phyloP scores from a whole-genome alignment of 225 moss, liverwort and hornwort species.

The Straminergon stramineum region DNA sequence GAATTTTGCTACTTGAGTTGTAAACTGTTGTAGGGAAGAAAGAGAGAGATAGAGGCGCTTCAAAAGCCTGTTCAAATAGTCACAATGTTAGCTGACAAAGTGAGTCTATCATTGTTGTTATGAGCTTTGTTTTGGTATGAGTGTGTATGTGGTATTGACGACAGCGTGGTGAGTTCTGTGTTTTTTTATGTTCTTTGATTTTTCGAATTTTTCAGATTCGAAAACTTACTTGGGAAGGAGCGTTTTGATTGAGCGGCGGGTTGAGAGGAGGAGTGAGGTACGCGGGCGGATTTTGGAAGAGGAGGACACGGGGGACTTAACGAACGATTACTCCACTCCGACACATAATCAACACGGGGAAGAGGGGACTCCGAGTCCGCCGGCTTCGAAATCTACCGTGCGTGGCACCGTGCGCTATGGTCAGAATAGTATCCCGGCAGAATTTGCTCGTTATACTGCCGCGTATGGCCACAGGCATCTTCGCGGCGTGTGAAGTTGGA shows the following conservation, averaged over 20 bases:
- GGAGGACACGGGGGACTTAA: background rate
- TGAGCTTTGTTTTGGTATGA: too few species aligned
- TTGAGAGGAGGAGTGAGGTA: conserved; percentile 1
- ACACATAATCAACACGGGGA: conserved; percentile 8
- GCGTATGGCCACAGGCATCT: conserved; percentile 26
- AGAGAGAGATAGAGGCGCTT: background rate
- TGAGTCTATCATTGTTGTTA: background rate
- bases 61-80: background rate
- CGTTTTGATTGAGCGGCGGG: background rate
- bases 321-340: conserved; percentile 8
- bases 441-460: conserved; percentile 25
- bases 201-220: background rate
- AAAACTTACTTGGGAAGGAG: background rate
- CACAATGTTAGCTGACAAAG: background rate
- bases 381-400: background rate
- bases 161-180: background rate
- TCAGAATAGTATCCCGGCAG: background rate
- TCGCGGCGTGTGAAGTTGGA: conserved; percentile 7
- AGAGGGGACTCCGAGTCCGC: background rate
- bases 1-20: background rate
- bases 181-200: background rate
- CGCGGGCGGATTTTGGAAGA: conserved; percentile 7
- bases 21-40: background rate
- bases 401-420: background rate
- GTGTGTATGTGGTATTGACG: background rate